Evolutionary conservation across 2,329 filamentous ascomycete species (phyloP), one percentile per base, ranked within the genome.

Genomic region (Nemania serpens): DNA sequence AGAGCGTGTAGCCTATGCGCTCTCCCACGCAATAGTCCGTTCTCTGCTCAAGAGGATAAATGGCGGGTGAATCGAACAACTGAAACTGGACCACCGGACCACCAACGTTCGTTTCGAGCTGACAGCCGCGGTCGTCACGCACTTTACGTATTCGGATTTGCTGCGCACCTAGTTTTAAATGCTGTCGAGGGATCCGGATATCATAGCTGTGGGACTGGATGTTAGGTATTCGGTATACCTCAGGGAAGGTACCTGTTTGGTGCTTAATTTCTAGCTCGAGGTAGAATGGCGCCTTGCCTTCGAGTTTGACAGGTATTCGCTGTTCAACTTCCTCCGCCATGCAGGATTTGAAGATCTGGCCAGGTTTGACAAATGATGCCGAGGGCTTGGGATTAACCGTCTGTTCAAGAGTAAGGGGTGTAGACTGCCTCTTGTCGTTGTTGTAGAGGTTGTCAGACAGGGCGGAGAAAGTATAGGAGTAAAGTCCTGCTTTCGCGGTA

Each of bases 11-110:
- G 3, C 91, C 90, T 66, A 99, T 89, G 55, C 93, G 89, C 75
- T 99, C 95, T 66, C 96, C 95, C 11, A 99, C 93, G 75, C 95
- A 99, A 77, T 94, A 97, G 77, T 99, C 91, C 15, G 83, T 83
- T 62, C 91, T 88, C 22, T 90, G 88, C 72, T 98, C 93, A 37
- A 97, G 83, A 2, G 94, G 88, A 60, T 93, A 91, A 69, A 98
- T 96, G 6, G 91, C 91, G 1, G 95, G 95, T 0, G 95, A 91
- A 70, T 98, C 93, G 69, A 93, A 96, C 7, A 99, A 91, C 62
- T 94, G 90, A 50, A 99, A 91, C 71, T 96, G 90, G 15, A 99
- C 91, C 9, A 91, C 87, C 0, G 91, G 90, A 0, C 87, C 84
- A 61, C 87, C 85, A 49, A 83, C 79, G 52, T 91, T 88, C 48